Base-by-base conservation (phyloP, 495 filamentous ascomycete genomes). In the Penicillium fimorum region DNA sequence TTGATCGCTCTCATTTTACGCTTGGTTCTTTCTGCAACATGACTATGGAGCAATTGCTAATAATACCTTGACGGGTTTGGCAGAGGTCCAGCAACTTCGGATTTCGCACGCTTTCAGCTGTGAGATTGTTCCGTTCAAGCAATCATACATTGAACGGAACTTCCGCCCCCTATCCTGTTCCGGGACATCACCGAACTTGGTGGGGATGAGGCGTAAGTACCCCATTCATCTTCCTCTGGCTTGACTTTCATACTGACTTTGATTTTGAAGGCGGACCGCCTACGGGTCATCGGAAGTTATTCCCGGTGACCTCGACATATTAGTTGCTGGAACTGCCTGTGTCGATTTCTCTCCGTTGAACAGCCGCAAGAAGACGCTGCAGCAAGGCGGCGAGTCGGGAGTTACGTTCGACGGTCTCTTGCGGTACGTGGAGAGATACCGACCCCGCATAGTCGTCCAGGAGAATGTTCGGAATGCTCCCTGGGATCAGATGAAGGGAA, bases 141-240 rank as follows among this genome's bases (percentile, higher is more conserved):
- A 93, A 63, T 84, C 84, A 2, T 93, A 89, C 65, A 94, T 96
- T 57, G 79, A 87, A 58, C 76, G 87, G 13, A 96, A 94, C 67
- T 85, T 87, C 53, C 73, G 78, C 10, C 80, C 83, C 74, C 73
- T 0, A 69, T 84, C 29, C 69, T 94, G 13, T 91, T 92, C 51
- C 74, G 86, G 7, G 87, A 96, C 68, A 80, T 92, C 3, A 72
- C 70, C 7, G 86, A 94, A 59, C 70, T 94, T 12, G 63, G 70
- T 44, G 61, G 73, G 42, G 56, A 64, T 7, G 61, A 73, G 48
- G 87, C 85, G 87, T 89, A 73, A 75, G 86, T 82, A 20, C 18
- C 43, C 32, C n/a, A 25, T 32, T 5, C 50, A 40, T 17, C 50
- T 55, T n/a, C 15, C 24, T 46, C 32, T 24, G 25, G 56, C 50